Evolutionary conservation across 495 filamentous ascomycete genomes (phyloP).

Genomic region (Lichina pygmaea): DNA sequence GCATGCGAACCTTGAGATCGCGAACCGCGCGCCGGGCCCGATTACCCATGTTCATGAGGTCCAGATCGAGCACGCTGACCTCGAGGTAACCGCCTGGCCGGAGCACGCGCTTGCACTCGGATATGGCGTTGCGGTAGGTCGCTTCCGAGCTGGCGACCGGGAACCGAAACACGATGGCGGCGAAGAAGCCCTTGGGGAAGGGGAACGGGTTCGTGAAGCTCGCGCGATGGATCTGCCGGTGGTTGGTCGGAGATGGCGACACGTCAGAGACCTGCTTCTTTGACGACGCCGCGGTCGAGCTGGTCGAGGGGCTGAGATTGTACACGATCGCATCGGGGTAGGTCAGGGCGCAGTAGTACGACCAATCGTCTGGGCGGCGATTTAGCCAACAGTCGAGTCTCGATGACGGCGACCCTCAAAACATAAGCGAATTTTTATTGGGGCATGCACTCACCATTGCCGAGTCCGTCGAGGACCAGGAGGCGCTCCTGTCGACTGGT

Average conservation of each 20-base stretch:
- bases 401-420: not conserved
- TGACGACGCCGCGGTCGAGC: slow-evolving; percentile 13
- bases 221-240: slow-evolving; percentile 55
- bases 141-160: slow-evolving; percentile 45
- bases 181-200: slow-evolving; percentile 68
- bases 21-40: slow-evolving; percentile 50
- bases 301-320: slow-evolving; percentile 37
- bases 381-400: not conserved
- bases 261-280: slow-evolving; percentile 9
- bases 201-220: slow-evolving; percentile 48
- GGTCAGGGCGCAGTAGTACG: slow-evolving; percentile 82
- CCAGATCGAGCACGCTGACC: slow-evolving; percentile 57
- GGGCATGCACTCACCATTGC: slow-evolving; percentile 15
- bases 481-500: slow-evolving; percentile 32
- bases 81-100: slow-evolving; percentile 78
- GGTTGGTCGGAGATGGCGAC: slow-evolving; percentile 45
- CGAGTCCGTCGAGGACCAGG: slow-evolving; percentile 77
- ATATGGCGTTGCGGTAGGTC: slow-evolving; percentile 53
- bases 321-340: slow-evolving; percentile 72
- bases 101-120: slow-evolving; percentile 74
- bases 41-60: slow-evolving; percentile 69
- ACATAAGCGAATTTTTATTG: not conserved
- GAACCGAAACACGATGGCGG: slow-evolving; percentile 69
- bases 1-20: slow-evolving; percentile 49
- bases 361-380: slow-evolving; percentile 54